Evolutionary conservation across 176 grass and related monocot species (phyloP).

Genomic region (Zea luxurians): DNA sequence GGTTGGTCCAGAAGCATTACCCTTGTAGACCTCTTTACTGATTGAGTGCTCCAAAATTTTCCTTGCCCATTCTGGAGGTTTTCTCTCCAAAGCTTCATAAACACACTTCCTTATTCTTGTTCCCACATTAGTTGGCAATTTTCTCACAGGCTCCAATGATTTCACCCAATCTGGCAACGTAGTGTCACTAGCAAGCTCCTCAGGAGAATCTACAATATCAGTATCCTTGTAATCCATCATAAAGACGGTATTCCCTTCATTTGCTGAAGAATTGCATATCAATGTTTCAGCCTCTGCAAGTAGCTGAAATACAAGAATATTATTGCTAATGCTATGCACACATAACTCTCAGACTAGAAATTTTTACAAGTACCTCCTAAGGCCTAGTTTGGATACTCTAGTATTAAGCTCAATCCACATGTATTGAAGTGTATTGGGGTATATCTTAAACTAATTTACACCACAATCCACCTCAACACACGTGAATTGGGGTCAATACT

Average conservation of each 20-base stretch:
- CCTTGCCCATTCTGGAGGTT: slow-evolving; percentile 95
- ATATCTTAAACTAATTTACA: too few species aligned
- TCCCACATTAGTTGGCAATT: slow-evolving; percentile 98
- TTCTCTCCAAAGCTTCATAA: slow-evolving; percentile 73
- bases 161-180: slow-evolving; percentile 87
- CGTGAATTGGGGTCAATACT: too few species aligned
- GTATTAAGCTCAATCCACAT: too few species aligned
- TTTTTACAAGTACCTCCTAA: slow-evolving; percentile 12
- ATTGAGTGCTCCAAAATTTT: slow-evolving; percentile 94
- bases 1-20: slow-evolving; percentile 94
- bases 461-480: too few species aligned
- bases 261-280: slow-evolving; percentile 56
- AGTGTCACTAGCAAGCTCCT: slow-evolving; percentile 47
- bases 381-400: too few species aligned
- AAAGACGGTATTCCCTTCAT: slow-evolving; percentile 64
- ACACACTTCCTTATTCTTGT: slow-evolving; percentile 99
- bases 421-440: too few species aligned
- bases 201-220: slow-evolving; percentile 52
- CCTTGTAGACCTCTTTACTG: slow-evolving; percentile 97
- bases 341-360: slow-evolving; percentile 32
- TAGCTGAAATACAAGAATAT: slow-evolving; percentile 72
- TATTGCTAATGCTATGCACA: slow-evolving; percentile 28
- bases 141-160: slow-evolving; percentile 85
- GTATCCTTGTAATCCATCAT: slow-evolving; percentile 72
- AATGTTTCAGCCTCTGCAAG: slow-evolving; percentile 82